A percentile compares a stretch with the other conserved stretches of the same genome.
phyloP scores from a whole-genome alignment of 345 rosid genomes.

The Mallotus nudiflorus region DNA sequence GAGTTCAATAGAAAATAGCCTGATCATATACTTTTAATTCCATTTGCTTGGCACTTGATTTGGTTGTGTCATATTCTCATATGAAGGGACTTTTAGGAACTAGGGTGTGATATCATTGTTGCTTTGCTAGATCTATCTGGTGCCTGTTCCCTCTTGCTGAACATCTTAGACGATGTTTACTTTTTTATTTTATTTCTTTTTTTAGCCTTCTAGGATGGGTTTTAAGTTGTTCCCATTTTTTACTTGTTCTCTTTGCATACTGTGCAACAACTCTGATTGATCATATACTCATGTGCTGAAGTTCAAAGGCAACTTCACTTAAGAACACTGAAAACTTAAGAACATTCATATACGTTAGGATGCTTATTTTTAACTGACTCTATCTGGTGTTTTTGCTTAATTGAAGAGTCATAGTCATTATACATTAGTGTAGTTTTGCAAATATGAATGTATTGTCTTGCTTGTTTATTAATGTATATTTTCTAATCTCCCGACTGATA shows the following conservation, averaged over 20 bases:
- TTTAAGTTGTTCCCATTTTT: neutral
- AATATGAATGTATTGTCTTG: neutral
- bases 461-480: neutral
- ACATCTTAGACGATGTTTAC: neutral
- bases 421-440: neutral
- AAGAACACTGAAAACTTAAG: neutral
- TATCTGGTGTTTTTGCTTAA: neutral
- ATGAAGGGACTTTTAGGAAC: neutral
- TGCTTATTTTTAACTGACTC: neutral
- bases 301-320: neutral
- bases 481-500: neutral
- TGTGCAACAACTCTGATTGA: neutral
- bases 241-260: neutral
- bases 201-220: neutral
- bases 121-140: neutral
- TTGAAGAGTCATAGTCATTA: neutral
- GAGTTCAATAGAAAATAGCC: no score
- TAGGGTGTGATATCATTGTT: neutral
- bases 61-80: neutral
- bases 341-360: neutral
- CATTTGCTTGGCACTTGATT: neutral
- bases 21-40: neutral
- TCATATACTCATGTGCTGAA: neutral
- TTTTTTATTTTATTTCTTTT: neutral
- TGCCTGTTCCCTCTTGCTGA: neutral